Evolutionary conservation across 345 rosid genomes (phyloP), one percentile per base, ranked within the genome.

Genomic region (Linum usitatissimum): DNA sequence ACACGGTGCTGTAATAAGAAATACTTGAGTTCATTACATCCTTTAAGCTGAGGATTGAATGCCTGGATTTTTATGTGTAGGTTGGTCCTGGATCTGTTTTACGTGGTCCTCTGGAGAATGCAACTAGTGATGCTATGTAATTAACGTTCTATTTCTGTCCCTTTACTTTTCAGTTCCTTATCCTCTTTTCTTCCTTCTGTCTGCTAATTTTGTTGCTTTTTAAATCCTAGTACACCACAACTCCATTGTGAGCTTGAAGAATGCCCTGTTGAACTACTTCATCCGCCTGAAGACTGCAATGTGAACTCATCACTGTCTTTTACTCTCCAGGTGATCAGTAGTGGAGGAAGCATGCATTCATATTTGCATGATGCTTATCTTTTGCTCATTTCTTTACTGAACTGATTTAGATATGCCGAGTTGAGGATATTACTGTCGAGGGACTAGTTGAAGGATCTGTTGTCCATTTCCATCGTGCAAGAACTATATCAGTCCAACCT

Each of bases 251-350:
- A 81, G 56, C 80, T 64, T 61, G 78, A 85, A 74, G 82, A 83
- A 65, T 94, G 99, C 79, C 97, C 99, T 5, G 59, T 69, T 64
- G 99, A 94, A 78, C 76, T 94, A 18, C 81, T 94, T 51, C 79
- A 72, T 68, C 99, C 99, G 6, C 99, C 99, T 72, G 99, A 94
- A 73, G 99, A 94, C 76, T 94, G 99, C 93, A 94, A 85, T 76
- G 96, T 94, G 78, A 94, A 94, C 79, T 69, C 97, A 30, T 88
- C 99, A 61, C 77, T 94, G 64, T 78, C 99, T 51, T 94, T 94
- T 75, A 94, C 99, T 21, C 93, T 94, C 69, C 99, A 94, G 97
- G 97, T 92, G 73, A 62, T 72, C 64, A 65, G 30, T 66, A 57
- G 61, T 63, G 60, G 30, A 23, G 54, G 30, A 68, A 62, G 21